Conservation (phyloP, 2,329 filamentous ascomycete genomes). For the Penicillium sumatraense region DNA sequence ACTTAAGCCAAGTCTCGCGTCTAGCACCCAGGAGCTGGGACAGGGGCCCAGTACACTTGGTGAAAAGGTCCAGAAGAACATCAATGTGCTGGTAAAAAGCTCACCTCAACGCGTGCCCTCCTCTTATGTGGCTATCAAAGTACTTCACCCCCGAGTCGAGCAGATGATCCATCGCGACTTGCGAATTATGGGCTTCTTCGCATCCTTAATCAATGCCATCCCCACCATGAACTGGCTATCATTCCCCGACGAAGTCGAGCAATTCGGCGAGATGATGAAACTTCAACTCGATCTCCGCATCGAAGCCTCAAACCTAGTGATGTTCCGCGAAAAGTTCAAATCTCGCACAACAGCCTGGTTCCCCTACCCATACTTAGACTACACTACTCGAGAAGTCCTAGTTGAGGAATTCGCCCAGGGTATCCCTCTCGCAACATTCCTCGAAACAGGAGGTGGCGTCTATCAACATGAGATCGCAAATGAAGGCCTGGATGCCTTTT, state of each 20-base stretch:
- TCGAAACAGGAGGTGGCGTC: conserved; percentile 87
- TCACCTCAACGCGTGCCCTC: conserved; percentile 85
- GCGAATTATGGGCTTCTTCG: conserved; percentile 93
- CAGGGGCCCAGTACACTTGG: conserved; percentile 62
- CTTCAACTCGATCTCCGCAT: conserved; percentile 95
- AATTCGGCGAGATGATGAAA: conserved; percentile 99
- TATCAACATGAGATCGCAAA: conserved; percentile 95
- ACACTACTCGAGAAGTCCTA: conserved; percentile 87
- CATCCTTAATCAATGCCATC: conserved; percentile 77
- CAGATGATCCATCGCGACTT: conserved; percentile 87
- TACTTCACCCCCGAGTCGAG: conserved; percentile 90
- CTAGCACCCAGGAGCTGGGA: conserved; percentile 61
- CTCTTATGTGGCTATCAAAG: conserved; percentile 92
- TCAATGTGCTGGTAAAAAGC: conserved; percentile 85
- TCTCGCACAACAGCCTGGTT: conserved; percentile 93
- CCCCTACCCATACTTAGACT: conserved; percentile 89
- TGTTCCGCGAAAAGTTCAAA: conserved; percentile 89
- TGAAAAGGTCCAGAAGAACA: conserved; percentile 75
- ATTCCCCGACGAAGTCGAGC: conserved; percentile 87
- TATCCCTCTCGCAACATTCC: conserved; percentile 85
- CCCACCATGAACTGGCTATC: conserved; percentile 98
- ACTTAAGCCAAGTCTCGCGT: conserved; percentile 76
- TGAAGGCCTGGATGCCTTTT: conserved; percentile 91
- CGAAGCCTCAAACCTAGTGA: conserved; percentile 83
- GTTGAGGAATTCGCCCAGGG: conserved; percentile 96